Evolutionary conservation across 2,329 filamentous ascomycete species (phyloP).

Genomic region (Monilinia fructigena): DNA sequence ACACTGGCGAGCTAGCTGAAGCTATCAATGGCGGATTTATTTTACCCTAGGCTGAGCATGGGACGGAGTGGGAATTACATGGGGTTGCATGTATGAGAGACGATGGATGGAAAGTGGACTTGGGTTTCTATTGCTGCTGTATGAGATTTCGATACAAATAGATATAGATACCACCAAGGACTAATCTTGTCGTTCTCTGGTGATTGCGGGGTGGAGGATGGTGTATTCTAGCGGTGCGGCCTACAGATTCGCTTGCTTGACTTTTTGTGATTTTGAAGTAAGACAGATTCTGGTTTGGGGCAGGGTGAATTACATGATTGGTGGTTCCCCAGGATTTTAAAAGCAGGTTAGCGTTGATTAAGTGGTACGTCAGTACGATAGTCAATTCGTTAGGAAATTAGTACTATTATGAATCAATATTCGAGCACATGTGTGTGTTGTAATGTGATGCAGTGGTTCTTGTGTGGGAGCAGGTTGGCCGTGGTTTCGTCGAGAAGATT

Average conservation of each 20-base stretch:
- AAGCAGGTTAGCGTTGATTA: not conserved
- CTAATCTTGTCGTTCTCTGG: not conserved
- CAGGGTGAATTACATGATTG: not conserved
- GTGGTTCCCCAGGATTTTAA: not conserved
- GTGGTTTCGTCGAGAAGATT: not conserved
- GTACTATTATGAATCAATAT: not conserved
- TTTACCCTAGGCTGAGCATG: slow-evolving; percentile 27
- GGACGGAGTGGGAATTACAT: not conserved
- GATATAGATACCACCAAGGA: not conserved
- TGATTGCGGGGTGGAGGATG: not conserved
- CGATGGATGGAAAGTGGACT: not conserved
- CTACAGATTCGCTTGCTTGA: not conserved
- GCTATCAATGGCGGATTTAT: slow-evolving; percentile 56
- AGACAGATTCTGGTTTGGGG: slow-evolving; percentile 5
- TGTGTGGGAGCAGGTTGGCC: not conserved
- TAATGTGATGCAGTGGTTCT: not conserved
- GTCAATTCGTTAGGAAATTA: not conserved
- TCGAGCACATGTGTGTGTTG: not conserved
- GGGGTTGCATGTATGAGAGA: not conserved
- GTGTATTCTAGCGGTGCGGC: not conserved
- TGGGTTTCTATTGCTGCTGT: not conserved
- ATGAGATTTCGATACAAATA: not conserved
- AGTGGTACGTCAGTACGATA: not conserved
- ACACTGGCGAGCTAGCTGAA: slow-evolving; percentile 57
- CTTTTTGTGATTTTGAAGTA: not conserved